Evolutionary conservation across 495 filamentous ascomycete species (phyloP).

Genomic region (Podospora didyma): DNA sequence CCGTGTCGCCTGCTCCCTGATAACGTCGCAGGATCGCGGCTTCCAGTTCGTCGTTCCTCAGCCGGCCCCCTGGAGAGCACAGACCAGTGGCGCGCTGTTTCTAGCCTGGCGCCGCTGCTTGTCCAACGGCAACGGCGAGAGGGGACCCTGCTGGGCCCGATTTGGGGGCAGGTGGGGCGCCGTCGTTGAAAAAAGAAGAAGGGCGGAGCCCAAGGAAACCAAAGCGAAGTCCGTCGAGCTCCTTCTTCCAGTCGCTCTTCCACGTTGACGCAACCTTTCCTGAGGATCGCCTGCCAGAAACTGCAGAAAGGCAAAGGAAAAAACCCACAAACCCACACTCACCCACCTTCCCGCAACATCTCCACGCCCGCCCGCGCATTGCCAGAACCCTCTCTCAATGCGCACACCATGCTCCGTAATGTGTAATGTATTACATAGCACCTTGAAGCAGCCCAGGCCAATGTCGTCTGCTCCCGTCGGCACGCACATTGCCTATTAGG

Average conservation of each 20-base stretch:
- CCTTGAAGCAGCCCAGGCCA: conserved; percentile 7
- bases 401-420: conserved; percentile 15
- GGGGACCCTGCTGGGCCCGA: background rate
- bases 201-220: background rate
- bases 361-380: conserved; percentile 30
- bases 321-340: conserved; percentile 5
- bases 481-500: too few relatives aligned
- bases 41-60: conserved; percentile 10
- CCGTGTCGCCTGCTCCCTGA: conserved; percentile 21
- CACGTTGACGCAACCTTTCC: conserved; percentile 3
- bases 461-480: background rate
- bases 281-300: too few relatives aligned
- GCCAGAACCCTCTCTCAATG: conserved; percentile 11
- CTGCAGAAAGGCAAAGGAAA: too few relatives aligned
- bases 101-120: background rate
- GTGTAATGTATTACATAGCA: conserved; percentile 15
- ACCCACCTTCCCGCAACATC: conserved; percentile 16
- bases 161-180: background rate
- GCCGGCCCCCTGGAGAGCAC: background rate
- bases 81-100: conserved; percentile 10
- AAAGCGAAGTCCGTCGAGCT: too few relatives aligned
- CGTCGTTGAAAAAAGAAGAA: background rate
- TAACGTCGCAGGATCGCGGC: conserved; percentile 24
- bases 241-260: background rate
- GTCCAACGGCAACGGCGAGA: conserved; percentile 1